These are phyloP conservation scores for Mastigamoeba balamuthi DNA, from an alignment of 78 protist species.

Conservation along the genomic window DNA sequence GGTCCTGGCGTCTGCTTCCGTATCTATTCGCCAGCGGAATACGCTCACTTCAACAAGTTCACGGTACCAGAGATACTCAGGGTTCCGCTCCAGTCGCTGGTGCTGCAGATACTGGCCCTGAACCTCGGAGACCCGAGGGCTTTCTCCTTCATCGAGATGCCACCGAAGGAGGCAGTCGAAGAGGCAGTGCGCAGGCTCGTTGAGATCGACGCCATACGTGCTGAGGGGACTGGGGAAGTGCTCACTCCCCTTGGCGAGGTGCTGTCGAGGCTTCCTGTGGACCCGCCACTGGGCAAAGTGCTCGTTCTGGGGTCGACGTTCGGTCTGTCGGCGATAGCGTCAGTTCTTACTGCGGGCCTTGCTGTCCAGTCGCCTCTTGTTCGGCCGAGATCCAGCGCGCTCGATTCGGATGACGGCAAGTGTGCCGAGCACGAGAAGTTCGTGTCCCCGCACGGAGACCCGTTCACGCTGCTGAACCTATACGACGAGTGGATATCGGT, in stretches of 20 bases:
- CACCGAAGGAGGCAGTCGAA: no score
- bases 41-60: not conserved
- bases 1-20: constrained; percentile 30
- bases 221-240: not conserved
- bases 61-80: constrained; percentile 8
- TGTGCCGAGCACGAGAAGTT: not conserved
- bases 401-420: not conserved
- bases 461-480: not conserved
- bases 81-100: not conserved
- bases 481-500: not conserved
- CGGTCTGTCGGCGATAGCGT: not conserved
- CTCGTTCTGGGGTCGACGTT: not conserved
- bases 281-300: not conserved
- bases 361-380: not conserved
- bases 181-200: no score
- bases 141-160: not conserved
- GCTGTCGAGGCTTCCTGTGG: not conserved
- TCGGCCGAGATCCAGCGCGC: not conserved
- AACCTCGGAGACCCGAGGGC: not conserved
- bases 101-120: not conserved
- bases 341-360: not conserved
- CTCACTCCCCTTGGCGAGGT: not conserved
- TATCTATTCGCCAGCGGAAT: not conserved
- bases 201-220: no score
- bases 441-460: not conserved